Evolutionary conservation across 768 basidiomycete species (phyloP), one percentile per base, ranked within the genome.

Genomic region (Lyophyllum semitale): DNA sequence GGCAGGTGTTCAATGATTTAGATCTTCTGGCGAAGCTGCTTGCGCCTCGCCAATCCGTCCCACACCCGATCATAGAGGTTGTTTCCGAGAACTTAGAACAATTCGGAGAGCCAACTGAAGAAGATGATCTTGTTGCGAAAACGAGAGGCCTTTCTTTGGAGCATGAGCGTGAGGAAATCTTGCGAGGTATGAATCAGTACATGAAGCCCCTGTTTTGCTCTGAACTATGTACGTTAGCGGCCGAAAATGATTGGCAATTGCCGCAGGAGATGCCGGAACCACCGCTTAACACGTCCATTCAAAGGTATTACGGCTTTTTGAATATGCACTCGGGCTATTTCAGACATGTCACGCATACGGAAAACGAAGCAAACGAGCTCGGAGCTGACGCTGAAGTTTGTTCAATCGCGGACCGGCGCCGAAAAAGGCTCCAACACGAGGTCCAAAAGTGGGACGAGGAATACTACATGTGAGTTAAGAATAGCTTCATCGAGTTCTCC

Each of bases 321-420:
- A 77, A 89, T 68, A 75, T 83, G 66, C 79, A 93, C 66, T 82
- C 82, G 2, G 89, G 89, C 8, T 92, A 90, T 65, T 89, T 94
- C 64, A 75, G 70, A 53, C 85, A 92, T 68, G 84, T 85, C 8
- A 71, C 73, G n/a, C 82, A 91, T 61, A 81, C 81, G 2, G 89
- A 88, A 65, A 93, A 93, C 64, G 92, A 93, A 64, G 76, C 92
- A 11, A 90, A 93, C 63, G 91, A 92, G 63, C 77, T 93, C 13
- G 91, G 90, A 4, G 48, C 73, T 17, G 80, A 86, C 57, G 86
- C 80, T 13, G 92, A 95, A 71, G 76, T 66, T 1, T 81, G 80
- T 50, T 66, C 74, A 12, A 68, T 63, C 12, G 65, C 69, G 3
- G 84, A 87, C 58, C 80, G 91, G 33, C 77, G 84, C 26, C 60